Conservation (phyloP, 768 basidiomycete genomes). For the Hypholoma fasciculare region DNA sequence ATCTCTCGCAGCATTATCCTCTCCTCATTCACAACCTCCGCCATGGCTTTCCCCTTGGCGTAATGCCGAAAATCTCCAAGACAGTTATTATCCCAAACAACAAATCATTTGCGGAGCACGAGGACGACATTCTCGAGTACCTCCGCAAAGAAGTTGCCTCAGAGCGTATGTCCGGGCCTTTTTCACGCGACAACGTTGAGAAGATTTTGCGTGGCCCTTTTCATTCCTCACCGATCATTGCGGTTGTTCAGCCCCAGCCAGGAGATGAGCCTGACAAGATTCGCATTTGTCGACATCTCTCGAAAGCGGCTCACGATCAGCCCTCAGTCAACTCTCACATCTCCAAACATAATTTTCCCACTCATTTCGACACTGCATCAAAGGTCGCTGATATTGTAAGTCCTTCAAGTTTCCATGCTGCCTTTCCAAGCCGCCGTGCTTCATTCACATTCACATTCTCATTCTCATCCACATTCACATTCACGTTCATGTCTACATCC, state of each 20-base stretch:
- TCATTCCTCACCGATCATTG: conserved; percentile 28
- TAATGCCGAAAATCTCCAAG: conserved; percentile 22
- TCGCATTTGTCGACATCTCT: neutral
- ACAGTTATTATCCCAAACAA: conserved; percentile 23
- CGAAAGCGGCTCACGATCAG: neutral
- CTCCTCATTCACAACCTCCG: conserved; percentile 26
- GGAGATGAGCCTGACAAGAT: neutral
- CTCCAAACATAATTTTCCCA: neutral
- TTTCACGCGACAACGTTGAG: conserved; percentile 11
- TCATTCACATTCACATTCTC: too few species aligned
- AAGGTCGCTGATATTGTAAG: neutral
- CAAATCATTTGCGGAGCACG: conserved; percentile 7
- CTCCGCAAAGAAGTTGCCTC: conserved; percentile 16
- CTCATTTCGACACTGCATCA: neutral
- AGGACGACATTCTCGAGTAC: conserved; percentile 16
- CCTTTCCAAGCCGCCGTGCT: too few species aligned
- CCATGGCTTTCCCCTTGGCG: conserved; percentile 32
- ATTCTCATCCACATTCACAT: too few species aligned
- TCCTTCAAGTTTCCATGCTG: too few species aligned
- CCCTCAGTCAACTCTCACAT: neutral
- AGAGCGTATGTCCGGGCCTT: conserved; percentile 28
- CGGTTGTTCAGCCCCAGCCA: conserved; percentile 20
- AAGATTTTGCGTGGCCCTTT: conserved; percentile 27
- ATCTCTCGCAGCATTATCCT: conserved; percentile 26
- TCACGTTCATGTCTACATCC: too few species aligned